phyloP scores from a whole-genome alignment of 2,329 filamentous ascomycete species.

The Rutstroemia sp. region DNA sequence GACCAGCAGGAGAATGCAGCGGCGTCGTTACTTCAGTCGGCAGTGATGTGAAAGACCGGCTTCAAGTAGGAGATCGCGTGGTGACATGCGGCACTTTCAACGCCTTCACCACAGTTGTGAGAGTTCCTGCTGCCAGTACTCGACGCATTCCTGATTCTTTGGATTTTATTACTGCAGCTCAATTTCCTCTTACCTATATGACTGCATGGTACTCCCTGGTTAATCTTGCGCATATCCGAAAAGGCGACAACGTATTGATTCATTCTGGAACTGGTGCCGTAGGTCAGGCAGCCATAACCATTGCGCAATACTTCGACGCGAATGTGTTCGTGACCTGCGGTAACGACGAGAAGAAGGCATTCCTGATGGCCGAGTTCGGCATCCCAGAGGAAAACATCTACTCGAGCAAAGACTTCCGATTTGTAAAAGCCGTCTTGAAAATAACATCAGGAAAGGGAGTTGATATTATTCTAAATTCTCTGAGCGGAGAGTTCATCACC shows the following conservation, averaged over 20 bases:
- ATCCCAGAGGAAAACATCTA: background rate
- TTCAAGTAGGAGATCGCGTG: background rate
- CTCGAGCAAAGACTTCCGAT: background rate
- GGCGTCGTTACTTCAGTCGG: background rate
- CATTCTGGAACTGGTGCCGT: slow-evolving; percentile 28
- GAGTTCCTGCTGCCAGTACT: slow-evolving; percentile 16
- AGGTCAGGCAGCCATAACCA: slow-evolving; percentile 28
- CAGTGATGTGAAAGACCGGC: background rate
- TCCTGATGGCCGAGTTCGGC: background rate
- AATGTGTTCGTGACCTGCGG: slow-evolving; percentile 32
- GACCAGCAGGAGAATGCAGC: background rate
- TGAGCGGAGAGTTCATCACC: slow-evolving; percentile 22
- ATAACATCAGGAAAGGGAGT: background rate
- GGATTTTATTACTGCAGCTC: slow-evolving; percentile 19
- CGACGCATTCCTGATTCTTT: slow-evolving; percentile 14
- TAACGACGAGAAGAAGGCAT: background rate
- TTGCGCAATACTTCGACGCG: slow-evolving; percentile 23
- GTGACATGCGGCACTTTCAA: slow-evolving; percentile 7
- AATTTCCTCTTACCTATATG: slow-evolving; percentile 19
- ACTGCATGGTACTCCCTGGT: slow-evolving; percentile 23
- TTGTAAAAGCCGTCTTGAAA: background rate
- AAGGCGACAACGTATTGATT: slow-evolving; percentile 29
- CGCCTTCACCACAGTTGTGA: slow-evolving; percentile 20
- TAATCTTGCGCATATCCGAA: slow-evolving; percentile 19
- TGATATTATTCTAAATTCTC: slow-evolving; percentile 29